phyloP scores from a whole-genome alignment of 2,329 filamentous ascomycete species.

The Colletotrichum euphorbiae region DNA sequence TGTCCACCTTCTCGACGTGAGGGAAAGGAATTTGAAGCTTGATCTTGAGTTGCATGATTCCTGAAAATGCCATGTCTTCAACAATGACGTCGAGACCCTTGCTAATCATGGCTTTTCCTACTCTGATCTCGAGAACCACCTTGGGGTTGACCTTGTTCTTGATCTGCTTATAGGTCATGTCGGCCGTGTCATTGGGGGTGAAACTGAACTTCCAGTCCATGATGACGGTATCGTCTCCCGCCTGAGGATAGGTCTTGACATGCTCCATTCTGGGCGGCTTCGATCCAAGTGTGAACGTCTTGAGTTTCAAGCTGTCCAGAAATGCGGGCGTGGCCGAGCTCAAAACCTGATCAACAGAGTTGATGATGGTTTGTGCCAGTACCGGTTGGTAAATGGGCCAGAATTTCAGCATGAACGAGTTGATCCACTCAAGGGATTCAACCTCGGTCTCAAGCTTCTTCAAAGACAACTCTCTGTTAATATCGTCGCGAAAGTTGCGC shows the following conservation, averaged over 20 bases:
- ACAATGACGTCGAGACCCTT: slow-evolving; percentile 98
- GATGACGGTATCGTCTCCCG: slow-evolving; percentile 92
- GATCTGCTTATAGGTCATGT: slow-evolving; percentile 89
- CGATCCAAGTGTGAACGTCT: slow-evolving; percentile 91
- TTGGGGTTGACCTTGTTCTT: slow-evolving; percentile 98
- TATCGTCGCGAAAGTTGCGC: slow-evolving; percentile 95
- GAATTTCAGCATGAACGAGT: slow-evolving; percentile 98
- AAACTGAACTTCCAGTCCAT: slow-evolving; percentile 99
- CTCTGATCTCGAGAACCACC: slow-evolving; percentile 90
- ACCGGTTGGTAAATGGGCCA: slow-evolving; percentile 99
- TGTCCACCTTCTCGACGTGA: slow-evolving; percentile 92
- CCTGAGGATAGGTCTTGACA: slow-evolving; percentile 97
- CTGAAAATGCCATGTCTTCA: slow-evolving; percentile 96
- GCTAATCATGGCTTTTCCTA: slow-evolving; percentile 96
- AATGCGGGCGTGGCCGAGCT: slow-evolving; percentile 93
- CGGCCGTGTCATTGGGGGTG: slow-evolving; percentile 91
- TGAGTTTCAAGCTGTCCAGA: slow-evolving; percentile 91
- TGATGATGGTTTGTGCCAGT: slow-evolving; percentile 90
- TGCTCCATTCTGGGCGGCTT: slow-evolving; percentile 97
- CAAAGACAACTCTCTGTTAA: slow-evolving; percentile 89
- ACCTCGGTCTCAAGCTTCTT: slow-evolving; percentile 88
- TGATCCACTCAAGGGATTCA: slow-evolving; percentile 98
- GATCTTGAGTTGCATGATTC: slow-evolving; percentile 95
- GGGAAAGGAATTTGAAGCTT: slow-evolving; percentile 97
- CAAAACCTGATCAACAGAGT: slow-evolving; percentile 94